Base-by-base conservation (phyloP, 257 asterid genomes). In the Gentiana straminea region DNA sequence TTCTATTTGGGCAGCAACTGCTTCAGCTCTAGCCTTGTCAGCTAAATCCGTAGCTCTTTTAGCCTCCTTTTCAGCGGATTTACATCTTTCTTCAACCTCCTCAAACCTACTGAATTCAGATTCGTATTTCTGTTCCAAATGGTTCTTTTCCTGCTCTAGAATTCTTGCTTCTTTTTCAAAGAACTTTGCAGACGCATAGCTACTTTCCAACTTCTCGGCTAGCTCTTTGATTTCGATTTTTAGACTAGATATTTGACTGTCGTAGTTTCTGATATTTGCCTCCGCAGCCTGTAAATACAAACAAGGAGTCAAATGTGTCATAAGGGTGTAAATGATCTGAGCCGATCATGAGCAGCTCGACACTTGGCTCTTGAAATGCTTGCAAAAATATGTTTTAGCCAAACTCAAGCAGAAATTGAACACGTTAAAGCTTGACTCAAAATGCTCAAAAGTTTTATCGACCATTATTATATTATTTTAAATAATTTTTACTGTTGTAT, bases 21-120 rank as follows among this genome's bases (percentile, higher is more conserved):
- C 97, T 77, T 85, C 95, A 0, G 83, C 83, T 73, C 99, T 81
- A 54, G 95, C 99, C 71, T 75, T 74, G 67, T 92, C 99, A 64
- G 99, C 99, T 71, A 89, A 49, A 48, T 89, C 92, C 8, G 82
- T 92, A 0, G 89, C 92, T 62, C 97, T 78, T 70, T 84, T 85
- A n/a, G 94, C 89, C 56, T 92, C 95, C 60, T 60, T 82, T 67
- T 92, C 99, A 13, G 99, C 95, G 35, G 71, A 66, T 71, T 79
- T 85, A 73, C 92, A 86, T 73, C 99, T 77, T 71, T 83, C 89
- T 56, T 85, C 82, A 43, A 85, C 73, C 58, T 92, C 97, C 68
- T 74, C 97, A 54, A 86, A 83, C 72, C 90, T 74, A 59, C 75
- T 60, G 44, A 84, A 77, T 68, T 87, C 88, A 32, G 85, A 68